A percentile compares a stretch with the other conserved stretches of the same genome.
Conservation (phyloP, 2,329 filamentous ascomycete species). For the Ceratocystis destructans region DNA sequence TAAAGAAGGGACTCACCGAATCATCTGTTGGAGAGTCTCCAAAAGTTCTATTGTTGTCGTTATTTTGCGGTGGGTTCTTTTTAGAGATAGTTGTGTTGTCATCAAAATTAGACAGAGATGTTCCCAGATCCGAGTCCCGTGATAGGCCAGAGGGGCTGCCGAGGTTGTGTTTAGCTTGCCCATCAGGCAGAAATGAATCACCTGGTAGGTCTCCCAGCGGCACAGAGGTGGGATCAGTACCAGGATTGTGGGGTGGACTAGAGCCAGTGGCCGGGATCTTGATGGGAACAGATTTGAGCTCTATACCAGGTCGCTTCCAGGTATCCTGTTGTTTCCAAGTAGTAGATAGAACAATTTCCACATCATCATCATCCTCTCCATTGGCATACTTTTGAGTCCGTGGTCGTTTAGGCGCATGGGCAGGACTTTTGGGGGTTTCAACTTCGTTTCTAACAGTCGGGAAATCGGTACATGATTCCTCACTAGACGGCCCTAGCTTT, state of each 20-base stretch:
- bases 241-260: neutral
- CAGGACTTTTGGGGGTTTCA: neutral
- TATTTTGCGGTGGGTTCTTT: neutral
- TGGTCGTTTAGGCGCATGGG: conserved; percentile 3
- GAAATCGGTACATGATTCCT: conserved; percentile 3
- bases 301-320: neutral
- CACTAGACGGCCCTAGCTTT: neutral
- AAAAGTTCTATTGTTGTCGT: neutral
- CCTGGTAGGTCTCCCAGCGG: neutral
- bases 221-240: neutral
- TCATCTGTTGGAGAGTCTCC: neutral
- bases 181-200: neutral
- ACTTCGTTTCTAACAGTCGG: neutral
- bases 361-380: neutral
- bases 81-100: neutral
- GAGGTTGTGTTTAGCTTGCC: too few species aligned
- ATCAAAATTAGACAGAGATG: neutral
- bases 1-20: conserved; percentile 3
- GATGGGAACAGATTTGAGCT: neutral
- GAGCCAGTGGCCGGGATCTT: neutral
- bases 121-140: neutral
- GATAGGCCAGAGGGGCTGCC: neutral
- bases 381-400: neutral
- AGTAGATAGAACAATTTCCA: neutral
- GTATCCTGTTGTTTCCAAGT: neutral